Percentiles rank a stretch among this genome's conserved stretches.
Conservation (phyloP, 2,329 filamentous ascomycete genomes). For the Ophiostoma montium region DNA sequence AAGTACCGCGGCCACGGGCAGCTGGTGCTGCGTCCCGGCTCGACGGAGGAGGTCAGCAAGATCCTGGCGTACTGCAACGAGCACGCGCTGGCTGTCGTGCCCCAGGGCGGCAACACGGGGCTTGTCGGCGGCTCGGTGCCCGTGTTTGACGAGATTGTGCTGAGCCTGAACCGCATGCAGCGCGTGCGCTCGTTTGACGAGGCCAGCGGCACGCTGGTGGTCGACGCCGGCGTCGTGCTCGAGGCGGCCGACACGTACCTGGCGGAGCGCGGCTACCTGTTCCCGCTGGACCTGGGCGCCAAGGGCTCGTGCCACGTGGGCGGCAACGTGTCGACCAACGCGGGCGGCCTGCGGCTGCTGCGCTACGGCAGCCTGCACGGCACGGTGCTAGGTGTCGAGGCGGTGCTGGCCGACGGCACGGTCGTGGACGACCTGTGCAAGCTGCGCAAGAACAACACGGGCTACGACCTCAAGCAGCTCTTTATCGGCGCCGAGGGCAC, state of each 20-base stretch:
- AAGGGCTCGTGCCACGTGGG: slow-evolving; percentile 96
- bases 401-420: slow-evolving; percentile 84
- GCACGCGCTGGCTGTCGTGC: slow-evolving; percentile 80
- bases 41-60: slow-evolving; percentile 77
- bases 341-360: slow-evolving; percentile 76
- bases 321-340: slow-evolving; percentile 91
- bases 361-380: slow-evolving; percentile 92
- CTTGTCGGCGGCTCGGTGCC: slow-evolving; percentile 91
- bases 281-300: slow-evolving; percentile 91
- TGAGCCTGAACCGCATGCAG: slow-evolving; percentile 86
- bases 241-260: slow-evolving; percentile 80
- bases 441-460: slow-evolving; percentile 95
- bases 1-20: slow-evolving; percentile 89
- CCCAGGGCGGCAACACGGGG: slow-evolving; percentile 93
- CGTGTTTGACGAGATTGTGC: slow-evolving; percentile 95
- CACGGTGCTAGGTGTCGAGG: slow-evolving; percentile 82
- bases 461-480: slow-evolving; percentile 91
- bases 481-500: slow-evolving; percentile 95
- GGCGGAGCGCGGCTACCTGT: slow-evolving; percentile 71
- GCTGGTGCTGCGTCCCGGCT: slow-evolving; percentile 73
- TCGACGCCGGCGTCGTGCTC: slow-evolving; percentile 80
- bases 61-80: slow-evolving; percentile 93
- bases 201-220: slow-evolving; percentile 78
- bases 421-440: slow-evolving; percentile 78
- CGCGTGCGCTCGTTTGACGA: slow-evolving; percentile 83